phyloP scores from a whole-genome alignment of 345 rosid genomes.

The Tarenaya hassleriana region DNA sequence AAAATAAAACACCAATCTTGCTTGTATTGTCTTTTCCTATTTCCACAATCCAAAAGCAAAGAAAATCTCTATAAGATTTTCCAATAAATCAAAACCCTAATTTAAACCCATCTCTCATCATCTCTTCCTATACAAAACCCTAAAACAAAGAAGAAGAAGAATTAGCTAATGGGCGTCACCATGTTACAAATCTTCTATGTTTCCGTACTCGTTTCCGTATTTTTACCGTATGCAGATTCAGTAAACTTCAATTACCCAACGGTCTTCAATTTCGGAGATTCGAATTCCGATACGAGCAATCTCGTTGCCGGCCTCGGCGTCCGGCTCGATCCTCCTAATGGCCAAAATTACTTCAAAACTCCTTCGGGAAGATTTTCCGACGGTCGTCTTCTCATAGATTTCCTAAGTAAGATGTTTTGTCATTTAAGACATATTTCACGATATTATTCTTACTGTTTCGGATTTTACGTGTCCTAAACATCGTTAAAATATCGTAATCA shows the following conservation, averaged over 20 bases:
- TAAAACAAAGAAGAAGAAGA: neutral
- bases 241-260: conserved; percentile 38
- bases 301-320: conserved; percentile 44
- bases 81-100: conserved; percentile 10
- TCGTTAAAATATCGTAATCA: neutral
- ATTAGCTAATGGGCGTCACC: neutral
- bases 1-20: conserved; percentile 12
- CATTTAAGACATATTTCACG: neutral
- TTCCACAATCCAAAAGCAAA: conserved; percentile 25
- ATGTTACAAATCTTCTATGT: conserved; percentile 19
- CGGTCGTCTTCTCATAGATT: conserved; percentile 60
- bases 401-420: conserved; percentile 34
- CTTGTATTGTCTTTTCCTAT: conserved; percentile 24
- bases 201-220: neutral
- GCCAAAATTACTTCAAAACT: conserved; percentile 39
- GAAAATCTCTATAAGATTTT: neutral
- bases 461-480: neutral
- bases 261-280: conserved; percentile 69
- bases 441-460: neutral
- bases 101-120: too few relatives aligned
- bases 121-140: neutral
- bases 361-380: conserved; percentile 59
- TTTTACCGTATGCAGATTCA: conserved; percentile 19
- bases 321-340: conserved; percentile 38
- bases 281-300: conserved; percentile 65